These are phyloP conservation scores for Colletotrichum sublineola DNA, from an alignment of 2,329 filamentous ascomycete genomes.

Conservation along the genomic window DNA sequence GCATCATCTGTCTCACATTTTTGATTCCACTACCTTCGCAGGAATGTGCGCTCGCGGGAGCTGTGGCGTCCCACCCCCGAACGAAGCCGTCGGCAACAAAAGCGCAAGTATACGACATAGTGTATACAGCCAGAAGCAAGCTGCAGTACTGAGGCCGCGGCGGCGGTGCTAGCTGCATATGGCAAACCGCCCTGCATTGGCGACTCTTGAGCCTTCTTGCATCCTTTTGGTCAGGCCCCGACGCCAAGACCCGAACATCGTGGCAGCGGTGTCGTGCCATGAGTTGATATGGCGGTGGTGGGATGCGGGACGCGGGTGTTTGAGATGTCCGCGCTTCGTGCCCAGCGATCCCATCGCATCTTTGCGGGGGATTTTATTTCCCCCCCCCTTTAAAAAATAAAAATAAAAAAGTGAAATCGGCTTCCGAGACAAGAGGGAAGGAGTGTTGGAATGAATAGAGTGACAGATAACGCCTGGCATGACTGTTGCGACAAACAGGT, in stretches of 20 bases:
- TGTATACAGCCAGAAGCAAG: background rate
- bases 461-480: slow-evolving; percentile 16
- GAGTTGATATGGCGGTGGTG: slow-evolving; percentile 21
- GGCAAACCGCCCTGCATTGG: slow-evolving; percentile 18
- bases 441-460: slow-evolving; percentile 6
- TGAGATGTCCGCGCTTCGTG: slow-evolving; percentile 39
- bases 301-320: slow-evolving; percentile 31
- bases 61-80: background rate
- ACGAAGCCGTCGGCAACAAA: slow-evolving; percentile 7
- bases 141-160: slow-evolving; percentile 20
- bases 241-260: slow-evolving; percentile 32
- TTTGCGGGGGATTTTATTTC: slow-evolving; percentile 19
- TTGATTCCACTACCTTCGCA: slow-evolving; percentile 38
- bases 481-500: slow-evolving; percentile 29
- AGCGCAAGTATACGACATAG: slow-evolving; percentile 13
- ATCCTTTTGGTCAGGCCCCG: slow-evolving; percentile 3
- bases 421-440: slow-evolving; percentile 16
- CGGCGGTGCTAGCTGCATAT: slow-evolving; percentile 12
- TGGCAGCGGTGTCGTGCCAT: slow-evolving; percentile 28
- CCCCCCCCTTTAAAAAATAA: too few relatives aligned
- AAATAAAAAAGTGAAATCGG: background rate
- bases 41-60: slow-evolving; percentile 36
- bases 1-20: slow-evolving; percentile 40
- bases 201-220: slow-evolving; percentile 13
- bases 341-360: slow-evolving; percentile 30